Conservation (phyloP, 768 basidiomycete species). For the Amylocystis lapponica region DNA sequence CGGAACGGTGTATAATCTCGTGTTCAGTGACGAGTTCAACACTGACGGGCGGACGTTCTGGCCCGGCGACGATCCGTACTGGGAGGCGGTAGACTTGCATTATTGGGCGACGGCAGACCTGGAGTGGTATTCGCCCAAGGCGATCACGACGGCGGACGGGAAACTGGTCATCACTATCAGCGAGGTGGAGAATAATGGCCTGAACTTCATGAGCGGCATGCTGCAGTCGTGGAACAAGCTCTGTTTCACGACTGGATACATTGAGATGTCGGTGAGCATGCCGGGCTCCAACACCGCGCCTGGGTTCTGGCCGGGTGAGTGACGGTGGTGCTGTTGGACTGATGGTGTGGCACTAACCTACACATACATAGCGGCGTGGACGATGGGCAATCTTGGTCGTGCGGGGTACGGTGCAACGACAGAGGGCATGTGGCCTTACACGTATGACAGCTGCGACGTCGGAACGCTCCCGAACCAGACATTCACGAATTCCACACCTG, state of each 20-base stretch:
- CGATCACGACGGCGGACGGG: conserved; percentile 70
- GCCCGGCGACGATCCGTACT: conserved; percentile 77
- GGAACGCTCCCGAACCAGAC: conserved; percentile 87
- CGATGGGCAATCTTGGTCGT: too few species aligned
- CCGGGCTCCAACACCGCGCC: conserved; percentile 56
- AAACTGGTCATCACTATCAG: conserved; percentile 77
- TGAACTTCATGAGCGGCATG: conserved; percentile 85
- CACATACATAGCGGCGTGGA: conserved; percentile 6
- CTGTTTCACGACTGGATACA: conserved; percentile 89
- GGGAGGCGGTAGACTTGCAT: conserved; percentile 84
- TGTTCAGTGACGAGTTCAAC: conserved; percentile 88
- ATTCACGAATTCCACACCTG: conserved; percentile 48
- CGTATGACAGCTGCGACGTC: conserved; percentile 78
- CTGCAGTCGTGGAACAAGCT: conserved; percentile 90
- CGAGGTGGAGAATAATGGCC: conserved; percentile 62
- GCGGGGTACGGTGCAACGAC: conserved; percentile 89
- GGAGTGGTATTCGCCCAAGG: conserved; percentile 81
- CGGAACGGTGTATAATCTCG: conserved; percentile 73
- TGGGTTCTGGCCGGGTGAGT: conserved; percentile 87
- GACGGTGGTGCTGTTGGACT: conserved; percentile 48
- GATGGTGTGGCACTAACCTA: conserved; percentile 11
- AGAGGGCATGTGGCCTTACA: conserved; percentile 80
- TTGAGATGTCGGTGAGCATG: conserved; percentile 77
- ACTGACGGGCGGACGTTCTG: conserved; percentile 66
- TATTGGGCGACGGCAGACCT: conserved; percentile 80